Evolutionary conservation across 495 filamentous ascomycete genomes (phyloP).

Genomic region (Tuber melanosporum): DNA sequence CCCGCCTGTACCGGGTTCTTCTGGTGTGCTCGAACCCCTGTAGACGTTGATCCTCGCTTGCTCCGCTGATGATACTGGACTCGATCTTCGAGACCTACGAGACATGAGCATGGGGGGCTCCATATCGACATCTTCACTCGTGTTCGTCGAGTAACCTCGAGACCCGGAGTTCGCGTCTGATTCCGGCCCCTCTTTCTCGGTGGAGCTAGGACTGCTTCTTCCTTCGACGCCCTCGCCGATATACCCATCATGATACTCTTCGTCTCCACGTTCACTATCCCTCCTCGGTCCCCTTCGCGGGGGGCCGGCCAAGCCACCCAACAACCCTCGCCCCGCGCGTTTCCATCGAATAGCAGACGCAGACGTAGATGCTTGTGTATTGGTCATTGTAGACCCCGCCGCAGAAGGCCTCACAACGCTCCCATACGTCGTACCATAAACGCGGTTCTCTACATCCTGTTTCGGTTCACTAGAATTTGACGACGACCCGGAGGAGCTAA

Average conservation of each 20-base stretch:
- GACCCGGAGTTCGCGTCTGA: constrained; percentile 27
- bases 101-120: constrained; percentile 19
- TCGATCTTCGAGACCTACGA: constrained; percentile 32
- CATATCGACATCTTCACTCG: constrained; percentile 26
- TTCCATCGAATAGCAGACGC: constrained; percentile 41
- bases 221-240: constrained; percentile 29
- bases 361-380: constrained; percentile 28
- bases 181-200: constrained; percentile 23
- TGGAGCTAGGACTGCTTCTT: constrained; percentile 7
- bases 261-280: constrained; percentile 30
- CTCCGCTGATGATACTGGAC: constrained; percentile 29
- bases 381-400: constrained; percentile 27
- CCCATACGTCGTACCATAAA: constrained; percentile 20
- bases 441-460: constrained; percentile 20
- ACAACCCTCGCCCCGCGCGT: constrained; percentile 33
- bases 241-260: constrained; percentile 32
- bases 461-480: constrained; percentile 24
- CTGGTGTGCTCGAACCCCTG: constrained; percentile 14
- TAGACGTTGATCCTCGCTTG: constrained; percentile 22
- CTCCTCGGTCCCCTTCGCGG: constrained; percentile 38
- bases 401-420: constrained; percentile 27
- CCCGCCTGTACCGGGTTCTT: constrained; percentile 19
- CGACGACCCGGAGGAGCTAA: constrained; percentile 28
- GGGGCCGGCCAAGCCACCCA: constrained; percentile 38
- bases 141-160: constrained; percentile 14